Conservation (phyloP, 148 eudicot genomes). For the Chenopodium berlandieri region DNA sequence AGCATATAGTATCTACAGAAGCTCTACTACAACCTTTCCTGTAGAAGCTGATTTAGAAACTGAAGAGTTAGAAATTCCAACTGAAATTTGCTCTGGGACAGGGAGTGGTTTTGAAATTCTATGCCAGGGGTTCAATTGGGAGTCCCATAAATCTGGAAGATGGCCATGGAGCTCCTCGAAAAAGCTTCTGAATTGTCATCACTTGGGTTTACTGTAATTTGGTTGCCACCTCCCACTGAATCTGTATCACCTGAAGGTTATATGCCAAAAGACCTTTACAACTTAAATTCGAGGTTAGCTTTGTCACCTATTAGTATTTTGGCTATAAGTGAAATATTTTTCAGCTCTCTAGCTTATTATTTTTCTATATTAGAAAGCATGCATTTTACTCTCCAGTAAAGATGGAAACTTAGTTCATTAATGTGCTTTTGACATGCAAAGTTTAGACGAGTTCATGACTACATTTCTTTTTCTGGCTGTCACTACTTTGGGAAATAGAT, state of each 20-base stretch:
- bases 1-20: conserved; percentile 88
- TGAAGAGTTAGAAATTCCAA: conserved; percentile 39
- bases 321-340: background rate
- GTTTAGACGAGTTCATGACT: background rate
- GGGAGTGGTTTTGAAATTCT: conserved; percentile 88
- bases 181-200: conserved; percentile 63
- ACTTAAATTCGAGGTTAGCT: conserved; percentile 84
- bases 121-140: conserved; percentile 99
- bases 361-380: background rate
- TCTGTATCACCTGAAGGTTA: conserved; percentile 98
- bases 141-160: conserved; percentile 89
- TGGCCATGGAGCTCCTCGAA: conserved; percentile 79
- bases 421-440: background rate
- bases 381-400: background rate
- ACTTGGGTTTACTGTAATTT: conserved; percentile 81
- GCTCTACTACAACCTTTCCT: conserved; percentile 47
- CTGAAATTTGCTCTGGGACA: conserved; percentile 61
- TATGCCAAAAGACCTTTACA: conserved; percentile 95
- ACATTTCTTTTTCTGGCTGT: conserved; percentile 10
- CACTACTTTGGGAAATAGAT: conserved; percentile 46
- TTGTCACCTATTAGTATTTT: background rate
- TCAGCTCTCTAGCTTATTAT: background rate
- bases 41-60: conserved; percentile 44
- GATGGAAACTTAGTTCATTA: background rate
- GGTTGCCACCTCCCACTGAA: conserved; percentile 99